Evolutionary conservation across 2,329 filamentous ascomycete genomes (phyloP), one percentile per base, ranked within the genome.

Genomic region (Byssochlamys sp.): DNA sequence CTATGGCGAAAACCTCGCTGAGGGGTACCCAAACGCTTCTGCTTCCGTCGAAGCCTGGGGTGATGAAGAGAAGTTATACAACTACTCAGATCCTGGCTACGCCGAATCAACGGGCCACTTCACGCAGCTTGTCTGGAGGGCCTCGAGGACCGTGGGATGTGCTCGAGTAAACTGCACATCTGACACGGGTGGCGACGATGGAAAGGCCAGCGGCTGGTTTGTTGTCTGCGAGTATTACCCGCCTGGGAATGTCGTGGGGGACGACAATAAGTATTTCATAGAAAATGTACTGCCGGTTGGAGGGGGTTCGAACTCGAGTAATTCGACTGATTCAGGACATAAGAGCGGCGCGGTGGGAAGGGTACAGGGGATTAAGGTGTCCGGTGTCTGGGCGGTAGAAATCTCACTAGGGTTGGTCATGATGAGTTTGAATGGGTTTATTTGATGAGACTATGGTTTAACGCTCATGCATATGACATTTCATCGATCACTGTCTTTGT

Each of bases 1-100:
- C 0, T 85, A 84, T 60, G 88, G 88, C 65, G 88, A 91, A 73
- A 91, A 91, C 71, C 79, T 91, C 2, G 87, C 87, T 6, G 77
- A 84, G 3, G 87, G 87, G 3, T 90, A 84, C 67, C 61, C 75
- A 0, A 84, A 86, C 65, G 81, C 80, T 1, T 80, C 80, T 0
- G 75, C 78, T 2, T 78, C 81, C 54, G 76, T 91, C n/a, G 80
- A 82, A 51, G 81, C 79, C 1, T 91, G 88, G 87, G 88, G 83
- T 19, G 63, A 78, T 61, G 85, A 89, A 71, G 69, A 81, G 10
- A 65, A 69, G 0, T 58, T 75, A 4, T 91, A 89, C 67, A 71
- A 86, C 63, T 91, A 82, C 68, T 61, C 66, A 1, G 67, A 78
- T 0, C 80, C 80, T 0, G 79, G 79, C 0, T 90, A 87, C 65